Conservation (phyloP, 305 asterid species). For the Fraxinus sp. region DNA sequence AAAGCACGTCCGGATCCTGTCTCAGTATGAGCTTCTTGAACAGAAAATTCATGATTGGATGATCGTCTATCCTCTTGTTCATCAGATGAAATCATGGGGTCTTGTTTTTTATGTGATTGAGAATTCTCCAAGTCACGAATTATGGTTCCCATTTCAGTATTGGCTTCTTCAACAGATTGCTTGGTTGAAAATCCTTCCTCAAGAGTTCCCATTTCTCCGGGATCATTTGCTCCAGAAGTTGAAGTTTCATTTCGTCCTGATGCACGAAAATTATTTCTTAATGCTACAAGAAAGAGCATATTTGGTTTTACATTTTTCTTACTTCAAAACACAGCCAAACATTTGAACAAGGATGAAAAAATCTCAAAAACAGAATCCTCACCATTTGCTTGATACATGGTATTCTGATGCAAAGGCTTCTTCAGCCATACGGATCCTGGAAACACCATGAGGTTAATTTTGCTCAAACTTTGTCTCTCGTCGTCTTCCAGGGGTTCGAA, state of each 20-base stretch:
- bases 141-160: neutral
- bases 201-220: conserved; percentile 17
- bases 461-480: conserved; percentile 55
- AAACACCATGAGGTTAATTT: conserved; percentile 81
- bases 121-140: neutral
- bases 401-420: conserved; percentile 46
- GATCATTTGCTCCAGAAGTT: conserved; percentile 7
- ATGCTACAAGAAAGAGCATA: neutral
- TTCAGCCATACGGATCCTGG: conserved; percentile 88
- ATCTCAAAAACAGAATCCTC: conserved; percentile 18
- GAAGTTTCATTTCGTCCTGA: conserved; percentile 19
- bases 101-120: conserved; percentile 17
- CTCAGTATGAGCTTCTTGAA: conserved; percentile 13
- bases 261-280: neutral
- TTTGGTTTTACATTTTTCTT: neutral
- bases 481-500: conserved; percentile 66
- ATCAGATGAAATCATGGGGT: neutral
- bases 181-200: conserved; percentile 20
- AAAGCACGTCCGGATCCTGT: neutral
- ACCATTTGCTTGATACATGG: conserved; percentile 36
- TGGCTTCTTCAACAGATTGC: conserved; percentile 26
- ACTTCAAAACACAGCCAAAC: neutral
- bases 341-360: neutral
- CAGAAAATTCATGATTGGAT: neutral
- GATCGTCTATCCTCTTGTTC: conserved; percentile 2